Evolutionary conservation across 495 filamentous ascomycete species (phyloP).

Genomic region (Podospora pseudoanserina): DNA sequence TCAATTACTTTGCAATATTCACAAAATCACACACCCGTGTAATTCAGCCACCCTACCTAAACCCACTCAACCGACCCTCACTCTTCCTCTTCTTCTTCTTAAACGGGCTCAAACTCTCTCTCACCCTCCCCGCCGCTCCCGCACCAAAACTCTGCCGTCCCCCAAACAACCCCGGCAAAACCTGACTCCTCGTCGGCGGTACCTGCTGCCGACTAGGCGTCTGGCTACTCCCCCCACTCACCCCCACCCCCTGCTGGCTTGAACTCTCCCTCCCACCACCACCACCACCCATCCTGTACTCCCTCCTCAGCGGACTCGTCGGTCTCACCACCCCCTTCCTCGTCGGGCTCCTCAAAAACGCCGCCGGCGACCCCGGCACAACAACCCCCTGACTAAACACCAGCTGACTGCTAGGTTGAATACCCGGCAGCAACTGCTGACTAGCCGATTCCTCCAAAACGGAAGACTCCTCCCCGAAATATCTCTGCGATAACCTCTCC

Average conservation of each 20-base stretch:
- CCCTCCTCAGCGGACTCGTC: conserved; percentile 8
- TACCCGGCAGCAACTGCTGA: conserved; percentile 5
- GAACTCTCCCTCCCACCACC: background rate
- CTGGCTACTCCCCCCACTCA: background rate
- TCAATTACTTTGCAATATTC: no score
- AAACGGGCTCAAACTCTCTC: conserved; percentile 13
- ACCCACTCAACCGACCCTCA: conserved; percentile 21
- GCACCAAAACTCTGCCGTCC: conserved; percentile 1
- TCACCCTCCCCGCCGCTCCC: conserved; percentile 3
- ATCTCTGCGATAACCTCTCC: conserved; percentile 22
- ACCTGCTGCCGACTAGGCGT: conserved; percentile 9
- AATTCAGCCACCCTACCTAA: conserved; percentile 5
- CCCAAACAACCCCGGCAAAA: conserved; percentile 19
- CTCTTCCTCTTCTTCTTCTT: conserved; percentile 25
- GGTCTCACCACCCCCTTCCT: background rate
- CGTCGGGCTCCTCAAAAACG: background rate
- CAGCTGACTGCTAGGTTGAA: conserved; percentile 11
- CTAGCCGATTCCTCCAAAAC: background rate
- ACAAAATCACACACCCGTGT: no score
- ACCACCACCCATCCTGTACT: background rate
- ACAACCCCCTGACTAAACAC: background rate
- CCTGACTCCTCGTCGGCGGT: conserved; percentile 17
- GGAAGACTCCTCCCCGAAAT: conserved; percentile 15
- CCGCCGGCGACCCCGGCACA: background rate
- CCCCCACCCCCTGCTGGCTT: background rate